Base-by-base conservation (phyloP, 257 asterid genomes). In the Euphrasia confusa region DNA sequence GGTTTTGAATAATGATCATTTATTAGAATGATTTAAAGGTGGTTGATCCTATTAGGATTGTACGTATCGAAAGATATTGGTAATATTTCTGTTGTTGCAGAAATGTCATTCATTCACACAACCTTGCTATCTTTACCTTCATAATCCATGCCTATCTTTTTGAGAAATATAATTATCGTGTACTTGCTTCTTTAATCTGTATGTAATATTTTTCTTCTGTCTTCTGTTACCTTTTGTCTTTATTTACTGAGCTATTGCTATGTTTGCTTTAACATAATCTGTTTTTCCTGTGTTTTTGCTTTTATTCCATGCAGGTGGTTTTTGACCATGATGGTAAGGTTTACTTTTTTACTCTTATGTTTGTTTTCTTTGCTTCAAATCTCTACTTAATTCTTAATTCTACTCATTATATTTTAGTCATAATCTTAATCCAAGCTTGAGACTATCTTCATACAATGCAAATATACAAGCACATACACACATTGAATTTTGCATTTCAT, bases 281-380 rank as follows among this genome's bases (percentile, higher is more conserved):
- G 55, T 50, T 50, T 48, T 63, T 27, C 58, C 58, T 66, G 59
- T 70, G 65, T 61, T 58, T 49, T 74, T 40, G 60, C 61, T 44
- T 59, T 68, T 56, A 0, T 62, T 32, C 37, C 30, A 33, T 32
- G 65, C 94, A 92, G 97, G 96, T 92, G 71, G 94, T 89, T 72
- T 92, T 92, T 69, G 99, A 89, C 69, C 86, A 92, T 77, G 90
- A 87, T 71, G 99, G 99, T 92, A 80, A 80, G 99, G 33, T 71
- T 40, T 66, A 33, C 72, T 44, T 27, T 53, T 61, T 40, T 21
- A 30, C 48, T 5, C 40, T 35, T 21, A 54, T 68, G n/a, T 71
- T 57, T 65, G 15, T 68, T 60, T 42, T 58, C 45, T 61, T 60
- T 24, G 45, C 17, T 61, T 48, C 30, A 42, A 33, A 48, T 61